Evolutionary conservation across 2,329 filamentous ascomycete genomes (phyloP), one percentile per base, ranked within the genome.

Genomic region (Fusarium liriodendri): DNA sequence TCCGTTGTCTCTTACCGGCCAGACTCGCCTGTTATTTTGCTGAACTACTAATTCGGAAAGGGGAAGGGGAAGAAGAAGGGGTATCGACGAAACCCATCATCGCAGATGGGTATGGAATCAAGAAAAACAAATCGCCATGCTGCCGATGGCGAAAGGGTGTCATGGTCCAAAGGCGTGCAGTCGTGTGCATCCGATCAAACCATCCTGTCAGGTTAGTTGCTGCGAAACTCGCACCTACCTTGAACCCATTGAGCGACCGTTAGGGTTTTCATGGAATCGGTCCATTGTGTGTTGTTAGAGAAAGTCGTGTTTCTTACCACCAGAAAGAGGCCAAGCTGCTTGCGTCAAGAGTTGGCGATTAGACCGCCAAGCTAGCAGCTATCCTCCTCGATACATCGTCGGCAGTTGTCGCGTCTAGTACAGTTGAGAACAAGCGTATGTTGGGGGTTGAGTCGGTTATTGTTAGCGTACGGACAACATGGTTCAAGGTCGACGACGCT

Each of bases 401-500:
- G 52, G 59, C 50, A 70, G 50, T 63, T 69, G 55, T 67, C 67
- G 60, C 14, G 67, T 57, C 65, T 64, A 65, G 59, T 68, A 38
- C 59, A 29, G 42, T 27, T 63, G 35, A 75, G 20, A 62, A 50
- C 22, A 58, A 38, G 59, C 55, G 62, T 63, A 40, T 37, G 50
- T 37, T 37, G 54, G 58, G n/a, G 50, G 70, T 68, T 47, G 58
- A 55, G 32, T 66, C 60, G 29, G 63, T 64, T 61, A 60, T 47
- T 45, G 68, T 77, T 76, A 78, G 77, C 70, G 65, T 70, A 47
- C 54, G 59, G 45, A 52, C 40, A 29, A 35, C 38, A 62, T 50
- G 62, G 54, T 71, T 79, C 57, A 81, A 57, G 81, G 84, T 66
- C 88, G 87, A 78, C 84, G 85, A 76, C 88, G 88, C 82, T 89